A percentile compares a stretch with the other conserved stretches of the same genome.
phyloP scores from a whole-genome alignment of 169 alveolate species.

The Amoebophrya sp. region DNA sequence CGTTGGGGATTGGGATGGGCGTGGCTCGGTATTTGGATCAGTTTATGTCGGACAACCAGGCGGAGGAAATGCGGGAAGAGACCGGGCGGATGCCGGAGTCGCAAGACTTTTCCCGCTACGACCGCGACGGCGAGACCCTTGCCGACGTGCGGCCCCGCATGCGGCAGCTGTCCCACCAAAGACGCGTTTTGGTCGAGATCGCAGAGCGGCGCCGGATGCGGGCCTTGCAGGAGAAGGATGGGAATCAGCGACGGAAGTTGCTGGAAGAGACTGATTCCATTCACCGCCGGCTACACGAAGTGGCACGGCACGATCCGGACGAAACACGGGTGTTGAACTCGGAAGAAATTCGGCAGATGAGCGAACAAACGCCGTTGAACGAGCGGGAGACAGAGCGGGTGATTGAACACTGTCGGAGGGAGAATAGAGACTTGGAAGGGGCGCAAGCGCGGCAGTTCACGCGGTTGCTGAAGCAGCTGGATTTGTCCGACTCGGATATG shows the following conservation, averaged over 20 bases:
- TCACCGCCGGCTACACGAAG: background rate
- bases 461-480: no score
- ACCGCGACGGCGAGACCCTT: background rate
- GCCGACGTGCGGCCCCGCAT: background rate
- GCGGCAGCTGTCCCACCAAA: background rate
- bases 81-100: no score
- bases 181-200: background rate
- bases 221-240: background rate
- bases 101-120: background rate
- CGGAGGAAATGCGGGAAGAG: no score
- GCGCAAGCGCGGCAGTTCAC: no score
- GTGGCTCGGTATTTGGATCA: no score
- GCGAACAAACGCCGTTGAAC: background rate
- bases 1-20: no score
- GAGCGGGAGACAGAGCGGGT: background rate
- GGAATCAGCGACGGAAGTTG: background rate
- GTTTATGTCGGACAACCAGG: no score
- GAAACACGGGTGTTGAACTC: background rate
- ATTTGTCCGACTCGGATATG: no score
- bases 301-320: background rate
- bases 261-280: background rate
- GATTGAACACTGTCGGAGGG: background rate
- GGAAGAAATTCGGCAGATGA: background rate
- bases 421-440: no score
- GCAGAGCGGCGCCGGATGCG: background rate